Evolutionary conservation across 306 rosid species (phyloP).

Genomic region (Rubus idaeus): DNA sequence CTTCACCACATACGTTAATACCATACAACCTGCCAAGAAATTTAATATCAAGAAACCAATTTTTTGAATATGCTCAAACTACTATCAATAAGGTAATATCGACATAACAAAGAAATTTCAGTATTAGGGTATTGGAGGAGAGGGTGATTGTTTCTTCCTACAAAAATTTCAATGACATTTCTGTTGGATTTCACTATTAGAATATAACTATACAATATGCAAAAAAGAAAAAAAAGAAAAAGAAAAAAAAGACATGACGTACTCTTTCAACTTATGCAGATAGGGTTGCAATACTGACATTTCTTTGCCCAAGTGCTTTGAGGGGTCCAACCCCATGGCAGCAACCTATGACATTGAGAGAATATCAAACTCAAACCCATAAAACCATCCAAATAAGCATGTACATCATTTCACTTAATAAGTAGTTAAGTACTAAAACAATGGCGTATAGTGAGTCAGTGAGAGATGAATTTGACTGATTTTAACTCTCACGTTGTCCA

Average conservation of each 20-base stretch:
- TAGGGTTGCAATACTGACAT: conserved; percentile 60
- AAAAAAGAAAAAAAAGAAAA: conserved; percentile 1
- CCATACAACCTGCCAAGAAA: conserved; percentile 67
- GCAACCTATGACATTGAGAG: conserved; percentile 67
- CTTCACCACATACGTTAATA: conserved; percentile 94
- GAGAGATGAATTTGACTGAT: neutral
- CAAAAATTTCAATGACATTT: neutral
- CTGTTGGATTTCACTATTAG: neutral
- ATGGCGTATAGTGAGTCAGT: neutral
- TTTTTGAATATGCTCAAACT: conserved; percentile 8
- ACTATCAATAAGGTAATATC: conserved; percentile 8
- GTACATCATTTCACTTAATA: neutral
- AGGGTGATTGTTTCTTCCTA: neutral
- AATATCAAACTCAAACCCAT: conserved; percentile 23
- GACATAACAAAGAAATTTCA: neutral
- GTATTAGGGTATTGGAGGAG: neutral
- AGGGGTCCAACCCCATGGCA: conserved; percentile 94
- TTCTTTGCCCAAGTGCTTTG: conserved; percentile 93
- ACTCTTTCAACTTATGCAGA: conserved; percentile 88
- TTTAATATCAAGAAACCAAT: neutral
- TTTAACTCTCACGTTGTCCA: neutral
- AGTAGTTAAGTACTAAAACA: neutral
- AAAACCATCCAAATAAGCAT: conserved; percentile 20
- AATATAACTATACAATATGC: neutral
- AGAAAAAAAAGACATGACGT: conserved; percentile 29